Evolutionary conservation across 345 rosid species (phyloP).

Genomic region (Dimocarpus longan): DNA sequence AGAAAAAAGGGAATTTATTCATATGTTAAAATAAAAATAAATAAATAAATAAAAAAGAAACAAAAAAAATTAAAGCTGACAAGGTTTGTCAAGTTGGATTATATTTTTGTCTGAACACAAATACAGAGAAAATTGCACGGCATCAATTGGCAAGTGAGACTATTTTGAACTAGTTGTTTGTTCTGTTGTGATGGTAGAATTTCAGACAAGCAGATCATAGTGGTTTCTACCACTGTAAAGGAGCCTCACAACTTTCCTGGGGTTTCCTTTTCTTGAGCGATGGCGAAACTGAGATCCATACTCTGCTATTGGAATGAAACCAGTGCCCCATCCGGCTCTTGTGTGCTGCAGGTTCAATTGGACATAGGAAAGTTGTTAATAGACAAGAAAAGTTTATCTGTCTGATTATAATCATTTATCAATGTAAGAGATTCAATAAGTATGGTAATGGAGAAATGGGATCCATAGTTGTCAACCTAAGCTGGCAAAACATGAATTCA

Average conservation of each 20-base stretch:
- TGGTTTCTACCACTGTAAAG: slow-evolving; percentile 85
- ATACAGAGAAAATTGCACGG: neutral
- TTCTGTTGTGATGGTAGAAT: neutral
- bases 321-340: slow-evolving; percentile 58
- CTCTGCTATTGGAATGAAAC: slow-evolving; percentile 80
- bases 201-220: slow-evolving; percentile 73
- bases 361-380: neutral
- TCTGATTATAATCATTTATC: neutral
- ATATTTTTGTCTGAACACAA: neutral
- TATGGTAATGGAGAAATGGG: neutral
- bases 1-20: neutral
- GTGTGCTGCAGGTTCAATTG: slow-evolving; percentile 47
- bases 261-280: slow-evolving; percentile 51
- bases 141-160: neutral
- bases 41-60: neutral
- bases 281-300: slow-evolving; percentile 72
- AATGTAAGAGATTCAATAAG: neutral
- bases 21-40: neutral
- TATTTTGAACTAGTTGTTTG: neutral
- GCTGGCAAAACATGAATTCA: neutral
- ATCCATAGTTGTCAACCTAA: neutral
- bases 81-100: neutral
- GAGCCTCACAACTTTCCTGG: slow-evolving; percentile 73
- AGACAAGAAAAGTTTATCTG: neutral
- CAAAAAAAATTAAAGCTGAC: neutral